Percentiles rank a stretch among this genome's conserved stretches.
Conservation (phyloP, 202 grass and related monocot genomes). For the Zizania palustris region DNA sequence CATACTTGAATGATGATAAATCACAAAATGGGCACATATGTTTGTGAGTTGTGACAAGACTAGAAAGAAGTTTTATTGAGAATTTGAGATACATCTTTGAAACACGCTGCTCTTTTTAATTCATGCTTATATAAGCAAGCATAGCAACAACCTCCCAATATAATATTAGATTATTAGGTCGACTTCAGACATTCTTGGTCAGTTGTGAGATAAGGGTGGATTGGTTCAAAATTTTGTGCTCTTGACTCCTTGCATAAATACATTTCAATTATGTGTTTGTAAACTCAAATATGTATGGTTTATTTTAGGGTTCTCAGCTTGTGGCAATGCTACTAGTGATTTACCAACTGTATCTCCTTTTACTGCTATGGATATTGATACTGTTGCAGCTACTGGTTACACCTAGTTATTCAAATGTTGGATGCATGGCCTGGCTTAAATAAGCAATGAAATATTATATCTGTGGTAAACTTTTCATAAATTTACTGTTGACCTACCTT, state of each 20-base stretch:
- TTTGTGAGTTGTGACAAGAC: not conserved
- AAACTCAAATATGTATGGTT: not conserved
- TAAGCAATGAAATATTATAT: not conserved
- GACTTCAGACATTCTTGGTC: slow-evolving; percentile 2
- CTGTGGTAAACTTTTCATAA: not conserved
- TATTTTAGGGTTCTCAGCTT: not conserved
- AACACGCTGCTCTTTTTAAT: slow-evolving; percentile 11
- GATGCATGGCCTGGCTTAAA: not conserved
- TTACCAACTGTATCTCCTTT: not conserved
- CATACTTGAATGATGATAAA: not conserved
- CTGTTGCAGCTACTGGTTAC: not conserved
- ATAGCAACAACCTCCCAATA: not conserved
- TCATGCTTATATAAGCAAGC: slow-evolving; percentile 17
- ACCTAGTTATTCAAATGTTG: not conserved
- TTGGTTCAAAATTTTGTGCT: slow-evolving; percentile 14
- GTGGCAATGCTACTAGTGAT: not conserved
- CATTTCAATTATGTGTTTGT: not conserved
- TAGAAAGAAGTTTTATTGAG: not conserved
- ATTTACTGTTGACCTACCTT: not conserved
- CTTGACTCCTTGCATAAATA: slow-evolving; percentile 1
- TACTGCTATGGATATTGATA: not conserved
- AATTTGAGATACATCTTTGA: not conserved
- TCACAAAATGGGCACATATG: not conserved
- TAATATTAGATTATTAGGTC: slow-evolving; percentile 23
- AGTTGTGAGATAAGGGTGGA: slow-evolving; percentile 9